These are phyloP conservation scores for Spergularia marina DNA, from an alignment of 148 eudicot species.

Conservation along the genomic window DNA sequence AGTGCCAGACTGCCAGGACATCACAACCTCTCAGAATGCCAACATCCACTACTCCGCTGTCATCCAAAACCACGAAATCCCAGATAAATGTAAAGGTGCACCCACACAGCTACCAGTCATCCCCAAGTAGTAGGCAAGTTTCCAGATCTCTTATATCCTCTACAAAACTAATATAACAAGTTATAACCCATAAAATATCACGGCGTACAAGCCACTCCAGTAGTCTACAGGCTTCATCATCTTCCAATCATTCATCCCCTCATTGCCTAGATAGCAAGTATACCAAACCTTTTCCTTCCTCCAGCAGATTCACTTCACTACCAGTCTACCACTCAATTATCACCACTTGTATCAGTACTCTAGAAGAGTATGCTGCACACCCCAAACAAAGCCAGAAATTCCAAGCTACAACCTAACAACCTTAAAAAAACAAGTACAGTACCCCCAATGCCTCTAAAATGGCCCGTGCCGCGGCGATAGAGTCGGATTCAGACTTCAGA, in stretches of 20 bases:
- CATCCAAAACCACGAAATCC: background rate
- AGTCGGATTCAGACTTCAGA: background rate
- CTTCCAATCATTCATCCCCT: background rate
- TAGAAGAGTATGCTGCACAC: background rate
- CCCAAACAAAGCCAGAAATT: background rate
- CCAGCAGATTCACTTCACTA: too few species aligned
- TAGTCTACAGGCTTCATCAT: background rate
- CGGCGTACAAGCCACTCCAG: background rate
- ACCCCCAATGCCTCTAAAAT: background rate
- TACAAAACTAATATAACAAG: background rate
- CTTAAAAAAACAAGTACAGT: too few species aligned
- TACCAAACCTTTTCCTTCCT: too few species aligned
- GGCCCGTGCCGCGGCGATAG: background rate
- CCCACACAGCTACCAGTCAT: background rate
- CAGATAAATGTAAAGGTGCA: background rate
- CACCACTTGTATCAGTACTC: too few species aligned
- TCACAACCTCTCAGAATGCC: background rate
- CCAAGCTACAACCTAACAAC: background rate
- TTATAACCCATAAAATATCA: background rate
- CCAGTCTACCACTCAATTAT: too few species aligned
- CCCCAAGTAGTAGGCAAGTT: constrained; percentile 1
- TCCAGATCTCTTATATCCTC: too few species aligned
- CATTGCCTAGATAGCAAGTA: background rate
- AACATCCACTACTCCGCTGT: background rate
- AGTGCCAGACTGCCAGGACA: background rate